Base-by-base conservation (phyloP, 2,329 filamentous ascomycete species). In the Claviceps maximensis region DNA sequence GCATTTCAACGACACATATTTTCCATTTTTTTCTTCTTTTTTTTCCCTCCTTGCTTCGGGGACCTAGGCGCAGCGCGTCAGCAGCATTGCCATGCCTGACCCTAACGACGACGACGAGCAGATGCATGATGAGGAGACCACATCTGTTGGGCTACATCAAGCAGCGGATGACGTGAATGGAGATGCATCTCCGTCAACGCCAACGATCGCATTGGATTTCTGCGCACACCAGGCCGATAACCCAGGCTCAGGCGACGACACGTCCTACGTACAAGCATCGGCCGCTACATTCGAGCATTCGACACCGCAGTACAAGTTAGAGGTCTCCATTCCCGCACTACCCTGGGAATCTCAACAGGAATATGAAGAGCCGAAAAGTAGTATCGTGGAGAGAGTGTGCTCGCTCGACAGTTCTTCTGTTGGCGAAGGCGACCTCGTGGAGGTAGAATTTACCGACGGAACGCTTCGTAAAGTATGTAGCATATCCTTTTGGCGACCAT, bases 381-480 rank as follows among this genome's bases (percentile, higher is more conserved):
- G 68, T 36, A 60, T 64, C 2, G 62, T 76, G 15, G 66, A 73
- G 38, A 61, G 58, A 4, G 58, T 77, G 4, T 46, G 67, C 1
- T 62, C 64, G 5, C 59, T 69, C 51, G 56, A 63, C 15, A 55
- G 59, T 1, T 58, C 58, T 1, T 60, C 62, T 15, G 54, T 56
- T 9, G 59, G 57, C 7, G 58, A 66, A 10, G 23, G 21, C 29
- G 42, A 59, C 1, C 61, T 61, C 23, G 73, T 71, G 45, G 61
- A 58, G 4, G 64, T 73, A 12, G 72, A 75, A 54, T 76, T 75
- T 48, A 68, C 69, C 31, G 74, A 77, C 57, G 74, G 74, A 25
- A 66, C 68, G 49, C 58, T 69, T 56, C 67, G 74, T 52, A 54
- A 67, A 58, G 75, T 77, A 67, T 38, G 54, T 53, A 13, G 45